Percentiles rank a stretch among this genome's conserved stretches.
phyloP scores from a whole-genome alignment of 768 basidiomycete genomes.

The Panaeolus papilionaceus region DNA sequence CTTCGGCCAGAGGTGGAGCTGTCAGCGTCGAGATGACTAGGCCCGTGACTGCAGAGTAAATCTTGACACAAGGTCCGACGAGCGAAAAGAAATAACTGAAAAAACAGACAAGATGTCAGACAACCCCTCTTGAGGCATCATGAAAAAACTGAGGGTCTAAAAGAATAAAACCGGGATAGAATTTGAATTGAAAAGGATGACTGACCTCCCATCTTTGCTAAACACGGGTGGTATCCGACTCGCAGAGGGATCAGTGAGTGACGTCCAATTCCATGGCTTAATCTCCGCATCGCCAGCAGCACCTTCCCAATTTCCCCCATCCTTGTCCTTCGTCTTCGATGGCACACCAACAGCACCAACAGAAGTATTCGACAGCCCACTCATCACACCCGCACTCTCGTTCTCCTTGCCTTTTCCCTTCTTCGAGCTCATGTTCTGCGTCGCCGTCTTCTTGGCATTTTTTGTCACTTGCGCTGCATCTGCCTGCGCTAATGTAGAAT shows the following conservation, averaged over 20 bases:
- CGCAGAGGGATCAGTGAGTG: conserved; percentile 70
- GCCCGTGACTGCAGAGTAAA: conserved; percentile 81
- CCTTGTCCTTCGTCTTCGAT: not conserved
- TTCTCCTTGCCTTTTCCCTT: conserved; percentile 59
- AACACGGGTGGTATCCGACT: conserved; percentile 77
- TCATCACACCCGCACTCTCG: conserved; percentile 11
- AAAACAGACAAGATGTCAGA: not conserved
- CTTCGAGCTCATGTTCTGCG: conserved; percentile 33
- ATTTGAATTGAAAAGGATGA: not conserved
- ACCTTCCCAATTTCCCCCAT: conserved; percentile 28
- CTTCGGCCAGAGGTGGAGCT: conserved; percentile 45
- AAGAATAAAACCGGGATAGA: conserved; percentile 20
- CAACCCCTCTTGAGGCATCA: not conserved
- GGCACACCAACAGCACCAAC: not conserved
- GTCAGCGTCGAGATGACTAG: conserved; percentile 86
- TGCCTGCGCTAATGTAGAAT: conserved; percentile 27
- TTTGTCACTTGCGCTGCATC: conserved; percentile 22
- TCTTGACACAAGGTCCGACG: conserved; percentile 80
- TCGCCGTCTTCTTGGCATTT: conserved; percentile 26
- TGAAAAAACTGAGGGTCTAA: not conserved
- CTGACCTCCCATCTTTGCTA: conserved; percentile 86
- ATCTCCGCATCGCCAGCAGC: conserved; percentile 21
- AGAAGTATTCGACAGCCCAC: not conserved
- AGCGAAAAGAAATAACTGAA: conserved; percentile 89
- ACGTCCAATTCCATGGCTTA: conserved; percentile 69